Base-by-base conservation (phyloP, 2,329 filamentous ascomycete species). In the Beauveria caledonica region DNA sequence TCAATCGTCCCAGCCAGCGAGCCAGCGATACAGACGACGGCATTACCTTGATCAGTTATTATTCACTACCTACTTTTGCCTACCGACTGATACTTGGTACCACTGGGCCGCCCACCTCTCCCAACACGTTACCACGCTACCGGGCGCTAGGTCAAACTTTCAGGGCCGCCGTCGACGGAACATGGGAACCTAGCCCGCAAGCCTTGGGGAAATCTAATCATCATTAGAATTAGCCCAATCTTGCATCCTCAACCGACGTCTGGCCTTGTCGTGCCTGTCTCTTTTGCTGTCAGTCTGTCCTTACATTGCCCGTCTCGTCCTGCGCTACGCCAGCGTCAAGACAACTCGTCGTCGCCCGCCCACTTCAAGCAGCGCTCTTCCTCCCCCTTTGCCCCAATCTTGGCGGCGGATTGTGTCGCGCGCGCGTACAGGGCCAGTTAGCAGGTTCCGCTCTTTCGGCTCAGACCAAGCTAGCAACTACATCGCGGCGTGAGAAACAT, bases 91-190 rank as follows among this genome's bases (percentile, higher is more conserved):
- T 33, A 33, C 33, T 36, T 17, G 50, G 9, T 50, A 11, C 55
- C 45, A 58, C 55, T 58, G 55, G 55, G 55, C 55, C 29, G 45
- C 29, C 55, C 55, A 58, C 46, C 46, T 48, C 42, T 33, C 46
- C 46, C 36, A 58, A 15, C 27, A 56, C 27, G 25, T 1, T 5
- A 36, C 33, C 45, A 50, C 48, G 13, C 21, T 46, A 15, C 9
- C 45, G 25, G 48, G 39, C 56, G 48, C 56, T 59, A 59, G 39
- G 48, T 25, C 56, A 59, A 59, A 59, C 48, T n/a, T 44, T 59
- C 36, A 58, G 46, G 46, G 36, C 56, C 36, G 46, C 36, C 36
- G n/a, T 51, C 46, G 39, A 51, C 56, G 23, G 46, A 45, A 44
- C 15, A 50, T 50, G 33, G 46, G 23, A 58, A 58, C 56, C 36